Evolutionary conservation across 2,329 filamentous ascomycete genomes (phyloP), one percentile per base, ranked within the genome.

Genomic region (Parafenestella ontariensis): DNA sequence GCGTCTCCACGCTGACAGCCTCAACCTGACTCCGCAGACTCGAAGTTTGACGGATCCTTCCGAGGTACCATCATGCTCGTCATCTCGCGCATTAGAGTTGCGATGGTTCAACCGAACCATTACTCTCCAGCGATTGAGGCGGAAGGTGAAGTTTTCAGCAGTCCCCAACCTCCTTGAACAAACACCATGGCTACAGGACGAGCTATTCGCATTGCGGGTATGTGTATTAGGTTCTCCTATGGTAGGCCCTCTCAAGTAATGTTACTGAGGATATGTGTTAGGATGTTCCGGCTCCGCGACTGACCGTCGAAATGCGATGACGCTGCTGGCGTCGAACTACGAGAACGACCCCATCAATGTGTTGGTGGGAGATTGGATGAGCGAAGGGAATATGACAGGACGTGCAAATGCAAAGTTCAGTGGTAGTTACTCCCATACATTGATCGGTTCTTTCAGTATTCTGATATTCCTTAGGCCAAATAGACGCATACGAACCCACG

Each of bases 401-500:
- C 52, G 67, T 26, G 66, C 64, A 1, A 64, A 68, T 13, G 52
- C 56, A 1, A 71, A 68, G 34, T 44, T 64, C 21, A 63, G 59
- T 36, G 62, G 68, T 69, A 58, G 1, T 21, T 5, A 40, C 21
- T 23, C n/a, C 28, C 11, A 24, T 20, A 21, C 11, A 18, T 17
- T 11, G 2, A 5, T 28, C 6, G n/a, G 9, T 17, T 10, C 6
- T 13, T 6, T 3, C 13, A 21, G 2, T 34, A 13, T 37, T 26
- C 53, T 59, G 24, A 65, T 18, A 46, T 17, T 9, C 17, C 7
- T 1, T 13, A 69, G 63, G 58, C 8, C 62, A 67, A 29, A 49
- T 62, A 6, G 79, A 79, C 11, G 81, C 78, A 8, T 84, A 83
- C 55, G 81, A 84, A 56, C 73, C 77, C 1, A 81, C 82, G 1